These are phyloP conservation scores for Cryptococcus sp. DNA, from an alignment of 1,284 basidiomycete species.

Conservation along the genomic window DNA sequence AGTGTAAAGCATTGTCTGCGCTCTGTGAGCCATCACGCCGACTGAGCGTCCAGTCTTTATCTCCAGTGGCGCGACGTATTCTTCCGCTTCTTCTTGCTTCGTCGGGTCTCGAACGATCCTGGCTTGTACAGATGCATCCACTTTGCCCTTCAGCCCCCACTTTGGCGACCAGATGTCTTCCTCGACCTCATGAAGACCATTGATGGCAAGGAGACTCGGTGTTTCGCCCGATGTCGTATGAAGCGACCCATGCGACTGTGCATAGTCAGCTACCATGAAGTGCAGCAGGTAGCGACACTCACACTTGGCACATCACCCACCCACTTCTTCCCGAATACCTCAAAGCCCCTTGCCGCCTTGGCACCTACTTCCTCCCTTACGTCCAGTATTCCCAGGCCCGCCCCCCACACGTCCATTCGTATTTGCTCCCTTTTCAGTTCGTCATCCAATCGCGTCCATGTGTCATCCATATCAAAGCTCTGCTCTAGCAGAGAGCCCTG, in stretches of 20 bases:
- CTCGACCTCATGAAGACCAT: conserved; percentile 79
- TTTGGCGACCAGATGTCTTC: conserved; percentile 97
- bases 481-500: conserved; percentile 65
- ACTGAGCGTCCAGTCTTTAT: conserved; percentile 88
- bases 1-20: conserved; percentile 97
- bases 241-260: conserved; percentile 65
- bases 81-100: conserved; percentile 38
- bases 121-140: conserved; percentile 84
- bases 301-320: conserved; percentile 35
- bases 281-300: conserved; percentile 4
- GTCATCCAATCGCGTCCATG: conserved; percentile 33
- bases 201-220: conserved; percentile 62
- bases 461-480: conserved; percentile 35
- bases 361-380: conserved; percentile 45
- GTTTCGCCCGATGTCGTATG: conserved; percentile 52
- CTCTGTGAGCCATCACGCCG: conserved; percentile 85
- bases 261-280: neutral
- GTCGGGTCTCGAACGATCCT: conserved; percentile 55
- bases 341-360: conserved; percentile 44
- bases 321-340: conserved; percentile 48
- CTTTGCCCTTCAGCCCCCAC: conserved; percentile 92
- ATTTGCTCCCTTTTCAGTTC: conserved; percentile 42
- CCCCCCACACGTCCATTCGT: conserved; percentile 50
- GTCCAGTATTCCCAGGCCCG: conserved; percentile 46
- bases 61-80: conserved; percentile 68